These are phyloP conservation scores for Saksenaea oblongispora DNA, from an alignment of 371 early-diverging fungal genomes.

Conservation along the genomic window DNA sequence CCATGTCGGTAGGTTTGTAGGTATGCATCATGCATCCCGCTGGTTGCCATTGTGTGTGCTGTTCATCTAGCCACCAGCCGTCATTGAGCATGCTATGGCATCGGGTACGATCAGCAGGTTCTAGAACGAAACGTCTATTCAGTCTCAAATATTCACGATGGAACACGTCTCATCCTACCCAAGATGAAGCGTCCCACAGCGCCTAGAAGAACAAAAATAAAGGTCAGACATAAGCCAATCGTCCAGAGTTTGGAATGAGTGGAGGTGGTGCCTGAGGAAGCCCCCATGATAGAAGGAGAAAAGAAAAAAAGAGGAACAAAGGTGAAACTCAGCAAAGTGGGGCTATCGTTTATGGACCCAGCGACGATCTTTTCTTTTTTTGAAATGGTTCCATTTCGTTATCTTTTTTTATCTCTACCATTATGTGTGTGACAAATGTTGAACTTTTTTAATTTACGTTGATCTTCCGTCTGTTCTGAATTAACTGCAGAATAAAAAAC, in stretches of 20 bases:
- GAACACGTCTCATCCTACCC: neutral
- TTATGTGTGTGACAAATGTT: too few relatives aligned
- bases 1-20: slow-evolving; percentile 43
- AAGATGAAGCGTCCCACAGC: slow-evolving; percentile 4
- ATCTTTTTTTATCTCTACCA: too few relatives aligned
- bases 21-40: slow-evolving; percentile 59
- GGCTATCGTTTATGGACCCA: too few relatives aligned
- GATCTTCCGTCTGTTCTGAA: too few relatives aligned
- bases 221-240: neutral
- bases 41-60: slow-evolving; percentile 56
- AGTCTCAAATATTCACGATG: neutral
- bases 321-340: too few relatives aligned
- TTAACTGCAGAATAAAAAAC: too few relatives aligned
- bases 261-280: neutral
- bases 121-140: slow-evolving; percentile 3
- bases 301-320: neutral
- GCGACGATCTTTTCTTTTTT: too few relatives aligned
- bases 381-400: too few relatives aligned
- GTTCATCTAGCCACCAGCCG: slow-evolving; percentile 46
- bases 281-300: neutral
- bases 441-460: too few relatives aligned
- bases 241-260: neutral
- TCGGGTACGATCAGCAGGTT: slow-evolving; percentile 19
- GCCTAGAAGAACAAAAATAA: neutral
- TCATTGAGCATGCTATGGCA: slow-evolving; percentile 51